phyloP scores from a whole-genome alignment of 108 stramenopile genomes.

The Seminavis robusta region DNA sequence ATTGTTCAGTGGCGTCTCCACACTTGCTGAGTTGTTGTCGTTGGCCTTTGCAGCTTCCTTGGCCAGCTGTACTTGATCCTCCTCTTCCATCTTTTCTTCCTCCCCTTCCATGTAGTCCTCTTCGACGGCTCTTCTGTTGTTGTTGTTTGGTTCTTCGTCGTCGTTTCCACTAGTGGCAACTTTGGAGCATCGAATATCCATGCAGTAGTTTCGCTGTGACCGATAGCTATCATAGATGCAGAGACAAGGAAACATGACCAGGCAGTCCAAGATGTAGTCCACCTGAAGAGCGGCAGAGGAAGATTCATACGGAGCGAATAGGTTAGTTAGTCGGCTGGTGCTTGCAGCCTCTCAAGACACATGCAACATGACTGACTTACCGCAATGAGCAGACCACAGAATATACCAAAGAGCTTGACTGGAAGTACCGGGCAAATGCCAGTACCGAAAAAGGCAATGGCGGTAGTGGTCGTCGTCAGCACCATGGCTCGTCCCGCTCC shows the following conservation, averaged over 20 bases:
- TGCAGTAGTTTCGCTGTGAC: too few species aligned
- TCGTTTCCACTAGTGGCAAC: background rate
- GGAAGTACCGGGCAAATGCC: conserved; percentile 48
- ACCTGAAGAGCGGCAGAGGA: too few species aligned
- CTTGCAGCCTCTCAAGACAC: too few species aligned
- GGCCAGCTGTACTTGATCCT: too few species aligned
- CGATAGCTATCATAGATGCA: conserved; percentile 63
- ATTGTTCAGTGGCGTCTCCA: background rate
- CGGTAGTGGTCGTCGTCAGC: conserved; percentile 46
- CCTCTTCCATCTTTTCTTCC: conserved; percentile 12
- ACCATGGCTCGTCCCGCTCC: conserved; percentile 55
- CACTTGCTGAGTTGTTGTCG: too few species aligned
- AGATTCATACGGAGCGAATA: too few species aligned
- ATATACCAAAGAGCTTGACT: conserved; percentile 51
- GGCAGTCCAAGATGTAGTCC: conserved; percentile 43
- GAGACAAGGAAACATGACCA: conserved; percentile 48
- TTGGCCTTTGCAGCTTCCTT: too few species aligned
- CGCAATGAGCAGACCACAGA: conserved; percentile 52
- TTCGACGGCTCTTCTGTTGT: background rate
- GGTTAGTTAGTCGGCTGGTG: too few species aligned
- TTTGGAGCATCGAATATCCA: too few species aligned
- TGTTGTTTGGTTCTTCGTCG: conserved; percentile 5
- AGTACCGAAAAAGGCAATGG: conserved; percentile 57
- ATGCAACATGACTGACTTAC: too few species aligned
- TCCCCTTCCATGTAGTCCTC: conserved; percentile 11